Evolutionary conservation across 2,329 filamentous ascomycete genomes (phyloP).

Genomic region (Hypoxylon sp.): DNA sequence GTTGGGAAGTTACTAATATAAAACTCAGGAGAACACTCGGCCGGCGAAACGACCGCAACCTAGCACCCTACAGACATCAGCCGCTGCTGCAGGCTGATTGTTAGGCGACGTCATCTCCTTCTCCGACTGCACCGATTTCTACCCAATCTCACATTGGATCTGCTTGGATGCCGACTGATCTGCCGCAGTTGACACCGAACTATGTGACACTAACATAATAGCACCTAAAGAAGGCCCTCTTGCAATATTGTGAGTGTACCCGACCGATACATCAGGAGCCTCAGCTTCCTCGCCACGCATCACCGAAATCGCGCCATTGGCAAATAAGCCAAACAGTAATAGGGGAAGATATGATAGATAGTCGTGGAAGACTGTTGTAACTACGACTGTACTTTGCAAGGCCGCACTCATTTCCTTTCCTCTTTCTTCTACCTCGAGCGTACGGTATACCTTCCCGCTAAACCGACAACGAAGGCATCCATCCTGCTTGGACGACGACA

Average conservation of each 20-base stretch:
- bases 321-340: slow-evolving; percentile 21
- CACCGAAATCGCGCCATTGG: slow-evolving; percentile 8
- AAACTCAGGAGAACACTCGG: slow-evolving; percentile 49
- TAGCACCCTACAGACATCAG: slow-evolving; percentile 45
- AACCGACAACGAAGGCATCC: slow-evolving; percentile 1
- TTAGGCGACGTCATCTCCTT: neutral
- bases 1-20: slow-evolving; percentile 48
- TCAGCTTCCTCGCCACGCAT: slow-evolving; percentile 1
- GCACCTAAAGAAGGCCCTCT: slow-evolving; percentile 21
- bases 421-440: neutral
- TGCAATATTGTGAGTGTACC: slow-evolving; percentile 29
- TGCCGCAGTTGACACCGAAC: slow-evolving; percentile 30
- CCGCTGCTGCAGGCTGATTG: slow-evolving; percentile 52
- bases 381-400: slow-evolving; percentile 10
- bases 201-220: slow-evolving; percentile 39
- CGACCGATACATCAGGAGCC: slow-evolving; percentile 9
- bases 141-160: slow-evolving; percentile 13
- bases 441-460: slow-evolving; percentile 4
- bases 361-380: slow-evolving; percentile 20
- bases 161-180: slow-evolving; percentile 36
- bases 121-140: neutral
- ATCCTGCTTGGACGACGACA: neutral
- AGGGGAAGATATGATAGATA: slow-evolving; percentile 11
- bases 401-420: slow-evolving; percentile 12
- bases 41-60: slow-evolving; percentile 56